A percentile compares a stretch with the other conserved stretches of the same genome.
phyloP scores from a whole-genome alignment of 1,284 basidiomycete species.

The Pseudozyma pruni region DNA sequence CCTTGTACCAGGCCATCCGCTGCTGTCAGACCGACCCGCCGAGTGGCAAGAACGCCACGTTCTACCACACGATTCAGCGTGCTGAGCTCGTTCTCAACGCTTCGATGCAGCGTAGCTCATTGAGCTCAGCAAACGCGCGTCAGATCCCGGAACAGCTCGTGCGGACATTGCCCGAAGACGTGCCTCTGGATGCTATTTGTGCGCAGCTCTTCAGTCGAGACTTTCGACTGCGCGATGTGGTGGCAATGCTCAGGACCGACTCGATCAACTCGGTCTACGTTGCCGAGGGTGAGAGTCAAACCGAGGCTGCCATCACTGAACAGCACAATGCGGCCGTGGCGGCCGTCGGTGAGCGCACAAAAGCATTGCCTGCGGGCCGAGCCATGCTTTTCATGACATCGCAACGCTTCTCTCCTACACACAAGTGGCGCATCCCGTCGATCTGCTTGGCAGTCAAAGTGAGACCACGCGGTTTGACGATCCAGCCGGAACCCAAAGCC shows the following conservation, averaged over 20 bases:
- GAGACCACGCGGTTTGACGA: slow-evolving; percentile 41
- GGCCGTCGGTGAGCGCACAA: slow-evolving; percentile 55
- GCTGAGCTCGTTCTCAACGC: slow-evolving; percentile 74
- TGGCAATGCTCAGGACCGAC: slow-evolving; percentile 59
- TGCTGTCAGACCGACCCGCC: slow-evolving; percentile 83
- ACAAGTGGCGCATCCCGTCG: slow-evolving; percentile 55
- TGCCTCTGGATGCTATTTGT: slow-evolving; percentile 54
- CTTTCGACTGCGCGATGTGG: slow-evolving; percentile 61
- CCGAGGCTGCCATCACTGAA: slow-evolving; percentile 40
- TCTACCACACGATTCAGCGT: slow-evolving; percentile 81
- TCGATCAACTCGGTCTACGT: slow-evolving; percentile 42
- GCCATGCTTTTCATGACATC: slow-evolving; percentile 63
- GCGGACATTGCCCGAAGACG: slow-evolving; percentile 39
- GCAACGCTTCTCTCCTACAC: slow-evolving; percentile 48
- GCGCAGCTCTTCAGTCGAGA: slow-evolving; percentile 59
- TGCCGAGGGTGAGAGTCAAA: slow-evolving; percentile 46
- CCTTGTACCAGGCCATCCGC: slow-evolving; percentile 82
- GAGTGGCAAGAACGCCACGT: slow-evolving; percentile 76
- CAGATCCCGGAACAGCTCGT: slow-evolving; percentile 16
- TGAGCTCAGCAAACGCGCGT: slow-evolving; percentile 13
- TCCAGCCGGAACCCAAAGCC: slow-evolving; percentile 38
- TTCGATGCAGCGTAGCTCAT: slow-evolving; percentile 8
- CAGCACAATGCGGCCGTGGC: slow-evolving; percentile 39
- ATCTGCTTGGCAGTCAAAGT: slow-evolving; percentile 56
- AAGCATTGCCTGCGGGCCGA: slow-evolving; percentile 57